Percentiles rank a stretch among this genome's conserved stretches.
These are phyloP conservation scores for Margaritispora aquatica DNA, from an alignment of 495 filamentous ascomycete genomes.

Conservation along the genomic window DNA sequence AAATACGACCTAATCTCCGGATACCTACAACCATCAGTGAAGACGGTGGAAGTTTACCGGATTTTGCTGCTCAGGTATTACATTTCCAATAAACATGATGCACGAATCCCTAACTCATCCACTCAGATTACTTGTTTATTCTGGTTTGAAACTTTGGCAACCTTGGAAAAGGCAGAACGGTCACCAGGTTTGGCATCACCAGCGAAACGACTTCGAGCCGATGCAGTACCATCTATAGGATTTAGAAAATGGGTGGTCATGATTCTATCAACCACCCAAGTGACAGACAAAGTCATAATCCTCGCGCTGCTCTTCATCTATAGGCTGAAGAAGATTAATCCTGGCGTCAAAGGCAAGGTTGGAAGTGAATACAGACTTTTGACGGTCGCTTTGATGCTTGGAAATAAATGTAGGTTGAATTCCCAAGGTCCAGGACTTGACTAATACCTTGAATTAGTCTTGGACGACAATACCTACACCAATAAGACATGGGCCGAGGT, in stretches of 20 bases:
- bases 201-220: conserved; percentile 51
- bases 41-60: conserved; percentile 64
- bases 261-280: conserved; percentile 89
- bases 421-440: neutral
- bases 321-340: conserved; percentile 83
- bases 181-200: conserved; percentile 40
- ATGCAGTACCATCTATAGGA: conserved; percentile 68
- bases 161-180: conserved; percentile 67
- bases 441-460: conserved; percentile 42
- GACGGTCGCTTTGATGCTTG: conserved; percentile 95
- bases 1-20: conserved; percentile 56
- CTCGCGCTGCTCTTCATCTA: conserved; percentile 91
- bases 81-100: neutral
- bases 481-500: conserved; percentile 99
- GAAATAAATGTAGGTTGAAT: conserved; percentile 79
- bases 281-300: conserved; percentile 92
- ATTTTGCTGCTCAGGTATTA: conserved; percentile 73
- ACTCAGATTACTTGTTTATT: conserved; percentile 87
- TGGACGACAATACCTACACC: conserved; percentile 99
- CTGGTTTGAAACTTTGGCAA: conserved; percentile 91
- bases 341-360: conserved; percentile 77
- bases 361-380: conserved; percentile 95
- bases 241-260: conserved; percentile 93
- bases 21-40: conserved; percentile 70
- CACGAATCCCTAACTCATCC: neutral